A percentile compares a stretch with the other conserved stretches of the same genome.
These are phyloP conservation scores for Chamaecyparis obtusa DNA, from an alignment of 75 land plant genomes.

Conservation along the genomic window DNA sequence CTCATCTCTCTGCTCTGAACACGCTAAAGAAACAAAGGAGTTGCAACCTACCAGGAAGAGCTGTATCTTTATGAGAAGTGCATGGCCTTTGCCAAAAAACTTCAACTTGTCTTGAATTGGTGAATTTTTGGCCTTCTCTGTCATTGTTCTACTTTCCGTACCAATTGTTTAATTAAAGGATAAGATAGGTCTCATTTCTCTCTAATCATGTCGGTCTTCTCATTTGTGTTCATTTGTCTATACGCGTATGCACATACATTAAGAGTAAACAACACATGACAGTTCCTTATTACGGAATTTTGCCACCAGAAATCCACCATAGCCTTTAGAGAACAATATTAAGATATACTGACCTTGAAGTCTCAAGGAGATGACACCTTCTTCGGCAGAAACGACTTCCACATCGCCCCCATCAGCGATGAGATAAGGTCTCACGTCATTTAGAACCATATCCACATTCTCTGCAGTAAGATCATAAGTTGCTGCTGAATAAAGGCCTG, in stretches of 20 bases:
- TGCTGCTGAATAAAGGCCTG: slow-evolving; percentile 83
- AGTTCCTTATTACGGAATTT: background rate
- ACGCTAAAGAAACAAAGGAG: too few species aligned
- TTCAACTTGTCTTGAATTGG: too few species aligned
- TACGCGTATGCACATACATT: background rate
- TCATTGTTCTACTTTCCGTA: background rate
- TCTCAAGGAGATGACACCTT: slow-evolving; percentile 75
- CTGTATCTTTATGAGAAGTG: too few species aligned
- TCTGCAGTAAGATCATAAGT: slow-evolving; percentile 65
- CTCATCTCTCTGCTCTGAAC: too few species aligned
- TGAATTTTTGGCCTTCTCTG: too few species aligned
- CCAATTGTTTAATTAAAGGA: background rate
- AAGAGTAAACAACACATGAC: background rate
- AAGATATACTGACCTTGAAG: slow-evolving; percentile 67
- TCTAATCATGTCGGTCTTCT: background rate
- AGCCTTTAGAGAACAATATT: background rate
- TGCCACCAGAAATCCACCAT: background rate
- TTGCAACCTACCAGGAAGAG: too few species aligned
- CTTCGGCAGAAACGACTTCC: slow-evolving; percentile 81
- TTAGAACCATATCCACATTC: slow-evolving; percentile 88
- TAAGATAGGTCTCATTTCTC: background rate
- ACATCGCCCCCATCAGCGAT: slow-evolving; percentile 98
- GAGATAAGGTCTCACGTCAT: slow-evolving; percentile 92
- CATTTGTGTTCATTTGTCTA: background rate
- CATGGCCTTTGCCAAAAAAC: too few species aligned